A percentile compares a stretch with the other conserved stretches of the same genome.
Conservation (phyloP, 441 rosid genomes). For the Euphorbia corollata region DNA sequence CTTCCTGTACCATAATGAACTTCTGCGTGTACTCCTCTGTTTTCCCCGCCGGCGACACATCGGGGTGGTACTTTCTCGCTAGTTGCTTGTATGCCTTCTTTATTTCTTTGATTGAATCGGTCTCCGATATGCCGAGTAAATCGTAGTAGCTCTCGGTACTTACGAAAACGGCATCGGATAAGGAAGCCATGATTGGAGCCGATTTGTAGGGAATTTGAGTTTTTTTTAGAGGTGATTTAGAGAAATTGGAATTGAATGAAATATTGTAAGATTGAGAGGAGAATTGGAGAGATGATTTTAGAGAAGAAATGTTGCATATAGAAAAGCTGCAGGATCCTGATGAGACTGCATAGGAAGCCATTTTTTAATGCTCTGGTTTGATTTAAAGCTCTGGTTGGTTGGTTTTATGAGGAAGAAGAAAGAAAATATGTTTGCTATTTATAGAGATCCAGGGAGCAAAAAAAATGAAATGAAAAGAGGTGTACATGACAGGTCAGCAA, state of each 20-base stretch:
- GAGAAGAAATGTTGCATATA: background rate
- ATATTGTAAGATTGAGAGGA: constrained; percentile 10
- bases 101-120: constrained; percentile 48
- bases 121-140: constrained; percentile 56
- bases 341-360: background rate
- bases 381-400: too few species aligned
- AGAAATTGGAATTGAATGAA: constrained; percentile 16
- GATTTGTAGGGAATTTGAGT: constrained; percentile 4
- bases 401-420: too few species aligned
- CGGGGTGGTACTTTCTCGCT: constrained; percentile 77
- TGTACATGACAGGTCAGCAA: too few species aligned
- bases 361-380: background rate
- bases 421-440: too few species aligned
- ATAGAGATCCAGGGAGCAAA: too few species aligned
- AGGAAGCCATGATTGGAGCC: constrained; percentile 5
- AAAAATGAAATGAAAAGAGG: too few species aligned
- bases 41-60: constrained; percentile 70
- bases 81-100: constrained; percentile 85
- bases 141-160: constrained; percentile 45
- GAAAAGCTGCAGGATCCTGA: background rate
- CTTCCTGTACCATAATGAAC: constrained; percentile 80
- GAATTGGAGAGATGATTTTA: constrained; percentile 4
- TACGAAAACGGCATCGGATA: background rate
- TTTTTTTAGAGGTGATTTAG: constrained; percentile 3
- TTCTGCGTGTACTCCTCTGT: constrained; percentile 57